phyloP scores from a whole-genome alignment of 1,284 basidiomycete genomes.

The Ganoderma resinaceum region DNA sequence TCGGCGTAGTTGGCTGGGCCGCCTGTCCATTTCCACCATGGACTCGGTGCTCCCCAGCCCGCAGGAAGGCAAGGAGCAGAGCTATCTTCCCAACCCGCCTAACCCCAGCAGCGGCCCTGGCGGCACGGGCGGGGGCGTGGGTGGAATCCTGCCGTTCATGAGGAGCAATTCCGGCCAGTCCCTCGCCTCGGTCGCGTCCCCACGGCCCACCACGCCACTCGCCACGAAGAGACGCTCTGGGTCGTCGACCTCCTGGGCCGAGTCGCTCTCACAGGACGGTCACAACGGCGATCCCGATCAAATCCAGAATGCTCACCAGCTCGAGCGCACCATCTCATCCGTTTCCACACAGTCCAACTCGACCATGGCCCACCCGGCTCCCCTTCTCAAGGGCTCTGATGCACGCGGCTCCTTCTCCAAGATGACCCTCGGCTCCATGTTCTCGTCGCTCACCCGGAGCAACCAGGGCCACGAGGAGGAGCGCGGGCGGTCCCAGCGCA shows the following conservation, averaged over 20 bases:
- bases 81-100: conserved; percentile 31
- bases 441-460: conserved; percentile 64
- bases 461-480: conserved; percentile 50
- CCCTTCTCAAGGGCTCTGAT: conserved; percentile 34
- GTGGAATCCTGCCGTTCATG: conserved; percentile 33
- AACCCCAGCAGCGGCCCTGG: conserved; percentile 27
- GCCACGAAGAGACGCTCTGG: conserved; percentile 39
- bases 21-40: conserved; percentile 36
- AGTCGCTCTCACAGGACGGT: conserved; percentile 47
- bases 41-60: conserved; percentile 39
- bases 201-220: conserved; percentile 42
- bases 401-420: conserved; percentile 61
- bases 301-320: conserved; percentile 48
- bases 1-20: conserved; percentile 41
- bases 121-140: conserved; percentile 27
- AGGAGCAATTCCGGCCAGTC: conserved; percentile 41
- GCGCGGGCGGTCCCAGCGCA: conserved; percentile 61
- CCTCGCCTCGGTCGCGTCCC: conserved; percentile 38
- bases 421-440: conserved; percentile 73
- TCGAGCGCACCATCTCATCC: conserved; percentile 60
- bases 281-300: conserved; percentile 39
- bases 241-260: conserved; percentile 27
- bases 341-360: conserved; percentile 44
- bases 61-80: conserved; percentile 43
- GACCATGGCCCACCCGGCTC: conserved; percentile 12